phyloP scores from a whole-genome alignment of 164 flowering plant species.

The Aristolochia contorta region DNA sequence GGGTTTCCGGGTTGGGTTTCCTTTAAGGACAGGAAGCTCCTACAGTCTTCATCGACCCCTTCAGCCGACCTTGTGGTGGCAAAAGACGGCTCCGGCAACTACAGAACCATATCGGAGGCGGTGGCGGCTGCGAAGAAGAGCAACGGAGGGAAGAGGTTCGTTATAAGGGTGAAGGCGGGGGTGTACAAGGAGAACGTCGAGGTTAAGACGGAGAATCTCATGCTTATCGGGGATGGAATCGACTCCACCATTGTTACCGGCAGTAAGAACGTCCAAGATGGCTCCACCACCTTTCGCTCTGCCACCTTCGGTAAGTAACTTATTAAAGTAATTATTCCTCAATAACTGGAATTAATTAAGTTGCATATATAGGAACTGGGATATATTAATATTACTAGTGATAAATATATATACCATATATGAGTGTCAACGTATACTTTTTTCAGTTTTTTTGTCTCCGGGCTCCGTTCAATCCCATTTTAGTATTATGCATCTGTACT shows the following conservation, averaged over 20 bases:
- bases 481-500: neutral
- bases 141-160: slow-evolving; percentile 27
- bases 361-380: too few relatives aligned
- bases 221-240: slow-evolving; percentile 65
- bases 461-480: neutral
- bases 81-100: slow-evolving; percentile 52
- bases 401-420: too few relatives aligned
- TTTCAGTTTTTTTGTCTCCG: neutral
- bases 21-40: slow-evolving; percentile 30
- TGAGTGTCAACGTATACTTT: neutral
- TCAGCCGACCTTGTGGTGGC: slow-evolving; percentile 52
- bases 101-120: slow-evolving; percentile 46
- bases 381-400: too few relatives aligned
- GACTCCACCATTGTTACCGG: slow-evolving; percentile 47
- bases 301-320: slow-evolving; percentile 57
- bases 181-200: slow-evolving; percentile 47
- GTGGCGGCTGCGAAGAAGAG: slow-evolving; percentile 25
- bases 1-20: slow-evolving; percentile 48
- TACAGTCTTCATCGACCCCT: slow-evolving; percentile 15
- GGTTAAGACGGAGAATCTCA: slow-evolving; percentile 39
- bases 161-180: slow-evolving; percentile 47
- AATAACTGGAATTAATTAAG: neutral
- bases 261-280: slow-evolving; percentile 31
- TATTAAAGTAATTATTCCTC: neutral
- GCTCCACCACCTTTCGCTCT: slow-evolving; percentile 52